phyloP scores from a whole-genome alignment of 163 green algal species.

The Scenedesmus sp. region DNA sequence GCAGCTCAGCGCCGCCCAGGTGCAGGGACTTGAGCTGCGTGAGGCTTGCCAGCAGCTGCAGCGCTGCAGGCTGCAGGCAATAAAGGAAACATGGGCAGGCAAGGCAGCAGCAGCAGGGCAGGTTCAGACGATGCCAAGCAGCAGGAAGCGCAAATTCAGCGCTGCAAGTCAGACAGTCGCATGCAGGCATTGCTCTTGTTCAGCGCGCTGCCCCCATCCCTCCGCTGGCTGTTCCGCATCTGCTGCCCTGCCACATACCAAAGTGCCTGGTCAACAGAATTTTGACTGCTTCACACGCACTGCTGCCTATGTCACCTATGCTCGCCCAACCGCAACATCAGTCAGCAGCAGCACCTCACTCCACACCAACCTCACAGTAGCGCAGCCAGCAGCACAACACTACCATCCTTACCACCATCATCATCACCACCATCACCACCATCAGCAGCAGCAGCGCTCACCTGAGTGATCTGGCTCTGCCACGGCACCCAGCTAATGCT shows the following conservation, averaged over 20 bases:
- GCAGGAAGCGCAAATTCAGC: background rate
- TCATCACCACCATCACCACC: background rate
- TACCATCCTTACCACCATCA: background rate
- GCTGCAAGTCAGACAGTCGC: no score
- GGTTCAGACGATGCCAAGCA: background rate
- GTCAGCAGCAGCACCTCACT: no score
- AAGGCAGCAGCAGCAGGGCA: background rate
- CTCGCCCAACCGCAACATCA: no score
- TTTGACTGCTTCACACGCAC: background rate
- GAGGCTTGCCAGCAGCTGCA: slow-evolving; percentile 35
- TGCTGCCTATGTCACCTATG: background rate
- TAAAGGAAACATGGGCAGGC: background rate
- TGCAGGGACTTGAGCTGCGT: slow-evolving; percentile 25
- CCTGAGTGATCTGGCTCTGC: slow-evolving; percentile 52
- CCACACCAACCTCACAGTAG: no score
- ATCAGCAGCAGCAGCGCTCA: background rate
- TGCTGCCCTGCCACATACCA: no score
- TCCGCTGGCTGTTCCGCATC: background rate
- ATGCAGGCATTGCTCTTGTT: background rate
- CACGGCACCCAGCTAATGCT: slow-evolving; percentile 50
- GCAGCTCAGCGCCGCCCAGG: slow-evolving; percentile 47
- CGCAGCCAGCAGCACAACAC: background rate
- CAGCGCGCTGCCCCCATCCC: background rate
- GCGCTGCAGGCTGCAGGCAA: slow-evolving; percentile 23
- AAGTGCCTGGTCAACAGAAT: background rate